Evolutionary conservation across 139 green algal species (phyloP).

Genomic region (Diplosphaera chodatii): DNA sequence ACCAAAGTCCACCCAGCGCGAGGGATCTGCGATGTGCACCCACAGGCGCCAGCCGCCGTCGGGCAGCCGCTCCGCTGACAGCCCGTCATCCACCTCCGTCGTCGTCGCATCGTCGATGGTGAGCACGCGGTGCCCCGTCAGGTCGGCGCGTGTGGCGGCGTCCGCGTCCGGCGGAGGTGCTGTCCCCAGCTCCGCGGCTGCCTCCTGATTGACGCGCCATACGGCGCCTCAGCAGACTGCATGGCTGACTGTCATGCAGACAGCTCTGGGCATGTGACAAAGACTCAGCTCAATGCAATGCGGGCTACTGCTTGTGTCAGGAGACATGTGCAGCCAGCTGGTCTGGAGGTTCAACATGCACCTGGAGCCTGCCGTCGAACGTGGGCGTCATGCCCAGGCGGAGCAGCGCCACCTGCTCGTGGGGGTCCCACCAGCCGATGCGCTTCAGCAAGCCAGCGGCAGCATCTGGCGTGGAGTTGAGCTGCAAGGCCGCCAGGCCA

Average conservation of each 20-base stretch:
- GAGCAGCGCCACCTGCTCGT: slow-evolving; percentile 53
- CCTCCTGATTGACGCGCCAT: slow-evolving; percentile 20
- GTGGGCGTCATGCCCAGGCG: slow-evolving; percentile 11
- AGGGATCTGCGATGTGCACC: slow-evolving; percentile 88
- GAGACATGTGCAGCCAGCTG: background rate
- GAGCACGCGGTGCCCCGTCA: slow-evolving; percentile 49
- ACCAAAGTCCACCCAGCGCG: slow-evolving; percentile 19
- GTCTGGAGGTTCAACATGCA: background rate
- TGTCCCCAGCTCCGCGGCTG: slow-evolving; percentile 26
- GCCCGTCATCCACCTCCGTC: slow-evolving; percentile 78
- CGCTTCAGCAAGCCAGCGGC: slow-evolving; percentile 42
- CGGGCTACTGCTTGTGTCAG: no score
- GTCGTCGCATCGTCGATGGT: slow-evolving; percentile 82
- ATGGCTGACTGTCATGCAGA: no score
- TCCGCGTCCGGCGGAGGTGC: slow-evolving; percentile 48
- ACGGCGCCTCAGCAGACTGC: background rate
- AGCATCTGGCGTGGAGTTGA: background rate
- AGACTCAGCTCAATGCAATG: no score
- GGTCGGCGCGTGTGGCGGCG: slow-evolving; percentile 41
- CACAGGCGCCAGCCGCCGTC: slow-evolving; percentile 59
- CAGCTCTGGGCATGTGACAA: no score
- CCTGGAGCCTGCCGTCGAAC: background rate
- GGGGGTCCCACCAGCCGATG: slow-evolving; percentile 40
- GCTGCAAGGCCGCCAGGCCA: slow-evolving; percentile 12
- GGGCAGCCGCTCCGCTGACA: slow-evolving; percentile 49